Evolutionary conservation across 2,329 filamentous ascomycete species (phyloP).

Genomic region (Coniochaeta ligniaria): DNA sequence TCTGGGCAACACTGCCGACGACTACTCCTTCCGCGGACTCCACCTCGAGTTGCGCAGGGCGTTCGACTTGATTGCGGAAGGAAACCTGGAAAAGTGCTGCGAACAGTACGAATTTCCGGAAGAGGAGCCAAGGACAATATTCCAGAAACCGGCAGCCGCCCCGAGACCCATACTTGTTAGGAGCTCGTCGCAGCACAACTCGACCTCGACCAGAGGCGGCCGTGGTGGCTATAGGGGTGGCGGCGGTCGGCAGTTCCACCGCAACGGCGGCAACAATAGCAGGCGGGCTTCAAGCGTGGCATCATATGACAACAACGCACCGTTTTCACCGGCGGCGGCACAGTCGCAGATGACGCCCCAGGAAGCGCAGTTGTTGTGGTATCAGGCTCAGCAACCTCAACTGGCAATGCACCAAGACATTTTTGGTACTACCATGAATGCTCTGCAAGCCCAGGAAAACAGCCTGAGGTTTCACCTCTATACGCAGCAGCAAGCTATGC

Average conservation of each 20-base stretch:
- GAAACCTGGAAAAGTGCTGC: slow-evolving; percentile 75
- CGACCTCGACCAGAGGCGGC: slow-evolving; percentile 31
- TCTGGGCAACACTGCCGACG: slow-evolving; percentile 91
- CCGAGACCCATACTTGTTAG: slow-evolving; percentile 50
- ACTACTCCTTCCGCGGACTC: slow-evolving; percentile 85
- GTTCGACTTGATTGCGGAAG: slow-evolving; percentile 73
- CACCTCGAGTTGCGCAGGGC: slow-evolving; percentile 85
- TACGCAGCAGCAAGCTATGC: slow-evolving; percentile 22
- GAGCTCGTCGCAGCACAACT: slow-evolving; percentile 54
- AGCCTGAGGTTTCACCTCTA: slow-evolving; percentile 37
- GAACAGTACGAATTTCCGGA: slow-evolving; percentile 84
- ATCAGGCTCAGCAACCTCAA: slow-evolving; percentile 34
- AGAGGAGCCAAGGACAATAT: slow-evolving; percentile 53
- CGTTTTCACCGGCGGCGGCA: slow-evolving; percentile 24
- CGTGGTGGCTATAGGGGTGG: slow-evolving; percentile 39
- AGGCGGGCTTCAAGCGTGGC: slow-evolving; percentile 46
- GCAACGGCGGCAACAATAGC: slow-evolving; percentile 33
- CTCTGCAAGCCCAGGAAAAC: slow-evolving; percentile 18
- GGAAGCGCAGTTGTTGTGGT: slow-evolving; percentile 37
- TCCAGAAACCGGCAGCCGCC: slow-evolving; percentile 47
- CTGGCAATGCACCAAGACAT: slow-evolving; percentile 32
- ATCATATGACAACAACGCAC: slow-evolving; percentile 36
- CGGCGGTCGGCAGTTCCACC: slow-evolving; percentile 33
- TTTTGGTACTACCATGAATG: slow-evolving; percentile 10
- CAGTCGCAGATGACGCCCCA: slow-evolving; percentile 31